A percentile compares a stretch with the other conserved stretches of the same genome.
Evolutionary conservation across 768 basidiomycete genomes (phyloP).

Genomic region (Pleurotus citrinopileatus): DNA sequence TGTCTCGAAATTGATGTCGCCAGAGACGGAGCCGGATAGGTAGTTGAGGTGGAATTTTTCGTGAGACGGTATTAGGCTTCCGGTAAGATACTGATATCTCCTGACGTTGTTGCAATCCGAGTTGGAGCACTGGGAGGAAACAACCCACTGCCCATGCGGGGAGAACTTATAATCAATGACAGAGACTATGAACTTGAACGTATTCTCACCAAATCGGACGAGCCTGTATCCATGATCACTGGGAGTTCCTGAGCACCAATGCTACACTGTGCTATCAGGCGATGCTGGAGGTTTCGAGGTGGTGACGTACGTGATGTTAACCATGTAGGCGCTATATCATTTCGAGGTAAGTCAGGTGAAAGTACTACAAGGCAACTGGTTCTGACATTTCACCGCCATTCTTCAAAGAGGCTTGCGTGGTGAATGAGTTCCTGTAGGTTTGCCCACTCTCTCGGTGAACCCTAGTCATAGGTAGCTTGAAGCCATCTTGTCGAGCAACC

Average conservation of each 20-base stretch:
- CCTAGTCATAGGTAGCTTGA: slow-evolving; percentile 14
- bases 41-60: slow-evolving; percentile 44
- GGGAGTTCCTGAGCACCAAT: slow-evolving; percentile 41
- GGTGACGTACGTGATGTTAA: slow-evolving; percentile 15
- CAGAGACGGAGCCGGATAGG: slow-evolving; percentile 47
- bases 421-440: slow-evolving; percentile 1
- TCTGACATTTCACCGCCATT: slow-evolving; percentile 33
- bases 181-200: no score
- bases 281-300: background rate
- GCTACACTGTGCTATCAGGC: slow-evolving; percentile 17
- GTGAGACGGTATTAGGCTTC: slow-evolving; percentile 27
- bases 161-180: slow-evolving; percentile 26
- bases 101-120: slow-evolving; percentile 43
- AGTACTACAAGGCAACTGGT: background rate
- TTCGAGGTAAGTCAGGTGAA: background rate
- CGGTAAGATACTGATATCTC: slow-evolving; percentile 32
- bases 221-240: slow-evolving; percentile 54
- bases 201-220: slow-evolving; percentile 47
- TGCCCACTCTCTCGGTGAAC: slow-evolving; percentile 5
- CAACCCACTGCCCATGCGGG: slow-evolving; percentile 42
- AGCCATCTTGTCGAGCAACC: background rate
- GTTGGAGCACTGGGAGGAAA: slow-evolving; percentile 40
- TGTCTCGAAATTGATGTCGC: slow-evolving; percentile 43
- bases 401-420: slow-evolving; percentile 22
- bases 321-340: slow-evolving; percentile 15